A percentile compares a stretch with the other conserved stretches of the same genome.
phyloP scores from a whole-genome alignment of 352 stramenopile species.

The Plasmopara muralis region DNA sequence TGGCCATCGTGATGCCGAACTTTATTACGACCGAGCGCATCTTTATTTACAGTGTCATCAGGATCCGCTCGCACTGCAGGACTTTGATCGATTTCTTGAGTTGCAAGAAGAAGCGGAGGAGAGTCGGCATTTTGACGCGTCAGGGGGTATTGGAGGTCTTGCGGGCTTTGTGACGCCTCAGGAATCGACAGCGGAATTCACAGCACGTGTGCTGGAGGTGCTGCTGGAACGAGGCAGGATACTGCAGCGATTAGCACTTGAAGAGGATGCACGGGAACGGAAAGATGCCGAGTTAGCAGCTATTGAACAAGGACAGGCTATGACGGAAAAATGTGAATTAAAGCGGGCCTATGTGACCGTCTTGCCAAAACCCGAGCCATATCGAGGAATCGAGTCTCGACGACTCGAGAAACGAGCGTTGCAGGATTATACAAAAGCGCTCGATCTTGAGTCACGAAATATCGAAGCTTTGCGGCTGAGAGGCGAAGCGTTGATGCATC shows the following conservation, averaged over 20 bases:
- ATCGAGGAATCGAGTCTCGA: slow-evolving; percentile 30
- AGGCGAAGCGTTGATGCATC: slow-evolving; percentile 37
- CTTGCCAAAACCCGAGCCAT: slow-evolving; percentile 15
- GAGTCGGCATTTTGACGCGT: slow-evolving; percentile 32
- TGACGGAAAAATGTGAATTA: slow-evolving; percentile 4
- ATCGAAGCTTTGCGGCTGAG: slow-evolving; percentile 38
- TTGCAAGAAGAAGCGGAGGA: slow-evolving; percentile 45
- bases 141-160: slow-evolving; percentile 25
- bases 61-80: slow-evolving; percentile 34
- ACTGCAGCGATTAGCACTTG: slow-evolving; percentile 40
- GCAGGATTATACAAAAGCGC: slow-evolving; percentile 49
- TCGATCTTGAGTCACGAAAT: slow-evolving; percentile 41
- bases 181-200: slow-evolving; percentile 21
- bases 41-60: slow-evolving; percentile 46
- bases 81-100: slow-evolving; percentile 66
- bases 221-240: slow-evolving; percentile 53
- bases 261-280: slow-evolving; percentile 37
- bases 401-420: slow-evolving; percentile 47
- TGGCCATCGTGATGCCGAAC: slow-evolving; percentile 45
- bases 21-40: slow-evolving; percentile 55
- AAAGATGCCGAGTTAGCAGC: slow-evolving; percentile 42
- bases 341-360: slow-evolving; percentile 12
- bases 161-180: slow-evolving; percentile 20
- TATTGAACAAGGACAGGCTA: slow-evolving; percentile 37
- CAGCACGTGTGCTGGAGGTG: slow-evolving; percentile 40